Conservation (phyloP, 2,329 filamentous ascomycete genomes). For the Fusarium staphyleae region DNA sequence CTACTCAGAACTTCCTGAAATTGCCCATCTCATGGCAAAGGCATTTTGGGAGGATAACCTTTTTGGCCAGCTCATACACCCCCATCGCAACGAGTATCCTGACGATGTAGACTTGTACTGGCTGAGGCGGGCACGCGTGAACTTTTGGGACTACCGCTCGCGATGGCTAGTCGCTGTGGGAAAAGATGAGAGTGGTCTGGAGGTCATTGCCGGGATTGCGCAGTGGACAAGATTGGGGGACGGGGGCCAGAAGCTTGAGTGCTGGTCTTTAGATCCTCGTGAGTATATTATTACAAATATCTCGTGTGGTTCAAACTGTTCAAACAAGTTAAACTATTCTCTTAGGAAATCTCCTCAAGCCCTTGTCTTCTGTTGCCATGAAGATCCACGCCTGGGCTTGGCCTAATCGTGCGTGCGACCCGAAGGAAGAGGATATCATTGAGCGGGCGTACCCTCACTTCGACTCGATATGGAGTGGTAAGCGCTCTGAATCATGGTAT, state of each 20-base stretch:
- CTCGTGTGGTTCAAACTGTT: too few relatives aligned
- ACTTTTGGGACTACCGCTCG: conserved; percentile 42
- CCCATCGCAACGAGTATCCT: conserved; percentile 44
- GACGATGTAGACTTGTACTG: conserved; percentile 44
- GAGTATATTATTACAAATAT: background rate
- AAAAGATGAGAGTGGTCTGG: conserved; percentile 20
- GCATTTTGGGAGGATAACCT: conserved; percentile 47
- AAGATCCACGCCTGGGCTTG: conserved; percentile 7
- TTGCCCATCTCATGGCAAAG: conserved; percentile 42
- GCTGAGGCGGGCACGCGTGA: conserved; percentile 38
- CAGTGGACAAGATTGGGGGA: conserved; percentile 35
- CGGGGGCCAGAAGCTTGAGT: conserved; percentile 21
- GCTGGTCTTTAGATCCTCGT: conserved; percentile 23
- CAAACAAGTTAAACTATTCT: background rate
- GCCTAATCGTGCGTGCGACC: conserved; percentile 23
- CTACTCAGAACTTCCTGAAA: conserved; percentile 39
- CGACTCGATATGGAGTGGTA: conserved; percentile 27
- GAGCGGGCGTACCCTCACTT: conserved; percentile 31
- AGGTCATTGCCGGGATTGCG: conserved; percentile 23
- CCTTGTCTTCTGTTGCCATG: conserved; percentile 25
- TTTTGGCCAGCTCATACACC: conserved; percentile 46
- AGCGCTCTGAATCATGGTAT: conserved; percentile 44
- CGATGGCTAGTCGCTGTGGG: conserved; percentile 40
- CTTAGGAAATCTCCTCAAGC: conserved; percentile 31
- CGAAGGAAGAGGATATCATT: conserved; percentile 17